Evolutionary conservation across 2,329 filamentous ascomycete species (phyloP), one percentile per base, ranked within the genome.

Genomic region (Biscogniauxia marginata): DNA sequence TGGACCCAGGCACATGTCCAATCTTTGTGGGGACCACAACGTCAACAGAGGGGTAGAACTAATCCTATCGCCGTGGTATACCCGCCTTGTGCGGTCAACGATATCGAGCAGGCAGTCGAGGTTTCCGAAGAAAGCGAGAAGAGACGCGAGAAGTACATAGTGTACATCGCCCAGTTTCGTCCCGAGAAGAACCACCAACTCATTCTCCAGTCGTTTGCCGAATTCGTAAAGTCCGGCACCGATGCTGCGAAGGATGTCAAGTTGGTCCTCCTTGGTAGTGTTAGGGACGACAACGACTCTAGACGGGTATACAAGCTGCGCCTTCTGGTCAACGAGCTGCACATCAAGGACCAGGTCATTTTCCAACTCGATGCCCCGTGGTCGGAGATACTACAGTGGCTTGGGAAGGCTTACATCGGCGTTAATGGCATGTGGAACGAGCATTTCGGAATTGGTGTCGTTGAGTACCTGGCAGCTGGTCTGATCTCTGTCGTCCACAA

Each of bases 401-500:
- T 98, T 58, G 78, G 84, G 52, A 85, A 79, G 60, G 87, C 89
- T 3, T 93, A 86, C 18, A 84, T 99, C 1, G 95, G 95, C 50
- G 92, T 96, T 24, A 99, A 99, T 66, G 91, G 90, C 68, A 99
- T 99, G 95, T 99, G 95, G 93, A 98, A 97, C 71, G 95, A 99
- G 76, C 95, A 99, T 73, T 99, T 99, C 71, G 95, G 95, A 20
- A 99, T 99, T 57, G 95, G 95, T 1, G 93, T 98, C 16, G 95
- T 99, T 44, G 95, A 99, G 77, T 99, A 98, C 70, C 93, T 98
- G 71, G 95, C 95, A 3, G 95, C 95, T 0, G 95, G 95, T 1
- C 78, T 99, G 56, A 92, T 99, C 55, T 87, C 89, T 4, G 93
- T 99, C 0, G 95, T 98, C 7, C 95, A 99, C 67, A 81, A 97